A percentile compares a stretch with the other conserved stretches of the same genome.
phyloP scores from a whole-genome alignment of 305 asterid genomes.

The Plantago coronopus region DNA sequence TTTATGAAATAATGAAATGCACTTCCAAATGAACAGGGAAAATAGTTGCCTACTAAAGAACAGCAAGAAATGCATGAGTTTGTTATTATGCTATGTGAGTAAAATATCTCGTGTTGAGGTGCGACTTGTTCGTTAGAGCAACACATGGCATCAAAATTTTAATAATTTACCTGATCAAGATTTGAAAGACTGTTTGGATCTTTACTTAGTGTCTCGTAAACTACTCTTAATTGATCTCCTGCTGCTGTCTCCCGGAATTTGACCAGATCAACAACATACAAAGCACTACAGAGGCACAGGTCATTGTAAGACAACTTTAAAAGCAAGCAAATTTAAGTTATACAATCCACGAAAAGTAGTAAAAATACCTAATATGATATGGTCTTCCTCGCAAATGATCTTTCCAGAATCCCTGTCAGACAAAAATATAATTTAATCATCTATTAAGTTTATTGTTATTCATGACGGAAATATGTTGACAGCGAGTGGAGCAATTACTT shows the following conservation, averaged over 20 bases:
- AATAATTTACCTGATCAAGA: slow-evolving; percentile 79
- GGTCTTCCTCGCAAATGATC: slow-evolving; percentile 97
- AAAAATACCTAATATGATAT: slow-evolving; percentile 77
- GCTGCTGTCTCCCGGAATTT: slow-evolving; percentile 98
- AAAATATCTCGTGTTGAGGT: background rate
- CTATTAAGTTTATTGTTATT: slow-evolving; percentile 3
- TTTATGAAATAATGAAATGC: background rate
- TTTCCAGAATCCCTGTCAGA: slow-evolving; percentile 91
- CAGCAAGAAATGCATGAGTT: background rate
- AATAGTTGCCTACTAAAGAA: background rate
- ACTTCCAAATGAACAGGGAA: too few species aligned
- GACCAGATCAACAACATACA: slow-evolving; percentile 84
- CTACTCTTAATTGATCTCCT: slow-evolving; percentile 88
- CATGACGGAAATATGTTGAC: slow-evolving; percentile 2
- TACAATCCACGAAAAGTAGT: slow-evolving; percentile 5
- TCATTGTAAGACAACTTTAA: slow-evolving; percentile 21
- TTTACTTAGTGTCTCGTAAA: slow-evolving; percentile 94
- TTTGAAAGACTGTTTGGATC: slow-evolving; percentile 98
- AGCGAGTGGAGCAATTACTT: slow-evolving; percentile 34
- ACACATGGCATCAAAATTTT: background rate
- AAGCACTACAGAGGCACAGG: slow-evolving; percentile 61
- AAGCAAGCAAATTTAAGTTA: slow-evolving; percentile 18
- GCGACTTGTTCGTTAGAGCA: too few species aligned
- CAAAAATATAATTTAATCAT: slow-evolving; percentile 21
- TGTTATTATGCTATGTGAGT: slow-evolving; percentile 11